phyloP scores from a whole-genome alignment of 495 filamentous ascomycete species.

The Daldinia loculata region DNA sequence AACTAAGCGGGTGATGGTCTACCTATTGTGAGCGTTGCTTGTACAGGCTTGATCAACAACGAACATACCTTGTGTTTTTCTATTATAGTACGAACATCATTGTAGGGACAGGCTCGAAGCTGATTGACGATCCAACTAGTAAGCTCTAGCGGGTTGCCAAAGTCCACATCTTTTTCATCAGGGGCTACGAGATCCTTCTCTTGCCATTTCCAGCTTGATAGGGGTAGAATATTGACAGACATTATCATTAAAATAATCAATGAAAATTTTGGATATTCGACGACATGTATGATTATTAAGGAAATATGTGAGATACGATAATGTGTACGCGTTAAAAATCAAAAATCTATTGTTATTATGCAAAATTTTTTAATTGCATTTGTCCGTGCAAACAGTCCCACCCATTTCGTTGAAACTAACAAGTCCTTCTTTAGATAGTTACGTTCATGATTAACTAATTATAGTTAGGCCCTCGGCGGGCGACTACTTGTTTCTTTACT shows the following conservation, averaged over 20 bases:
- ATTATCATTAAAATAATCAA: neutral
- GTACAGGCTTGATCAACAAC: neutral
- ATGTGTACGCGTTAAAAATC: too few relatives aligned
- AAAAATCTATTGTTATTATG: too few relatives aligned
- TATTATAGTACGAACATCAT: neutral
- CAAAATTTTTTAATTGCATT: too few relatives aligned
- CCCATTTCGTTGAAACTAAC: too few relatives aligned
- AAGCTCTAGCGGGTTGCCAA: neutral
- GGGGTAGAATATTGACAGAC: neutral
- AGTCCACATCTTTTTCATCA: neutral
- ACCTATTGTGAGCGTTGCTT: neutral
- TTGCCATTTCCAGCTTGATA: neutral
- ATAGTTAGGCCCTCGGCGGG: too few relatives aligned
- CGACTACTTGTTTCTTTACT: too few relatives aligned
- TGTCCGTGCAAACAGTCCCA: too few relatives aligned
- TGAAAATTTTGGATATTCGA: too few relatives aligned
- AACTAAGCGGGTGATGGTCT: neutral
- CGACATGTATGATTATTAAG: too few relatives aligned
- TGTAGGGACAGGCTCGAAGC: neutral
- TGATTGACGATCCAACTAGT: neutral
- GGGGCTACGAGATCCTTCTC: neutral
- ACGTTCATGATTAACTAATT: too few relatives aligned
- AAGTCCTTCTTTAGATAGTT: too few relatives aligned
- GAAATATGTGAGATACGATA: too few relatives aligned
- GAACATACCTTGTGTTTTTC: neutral